phyloP scores from a whole-genome alignment of 306 rosid species.

The Corylus heterophylla region DNA sequence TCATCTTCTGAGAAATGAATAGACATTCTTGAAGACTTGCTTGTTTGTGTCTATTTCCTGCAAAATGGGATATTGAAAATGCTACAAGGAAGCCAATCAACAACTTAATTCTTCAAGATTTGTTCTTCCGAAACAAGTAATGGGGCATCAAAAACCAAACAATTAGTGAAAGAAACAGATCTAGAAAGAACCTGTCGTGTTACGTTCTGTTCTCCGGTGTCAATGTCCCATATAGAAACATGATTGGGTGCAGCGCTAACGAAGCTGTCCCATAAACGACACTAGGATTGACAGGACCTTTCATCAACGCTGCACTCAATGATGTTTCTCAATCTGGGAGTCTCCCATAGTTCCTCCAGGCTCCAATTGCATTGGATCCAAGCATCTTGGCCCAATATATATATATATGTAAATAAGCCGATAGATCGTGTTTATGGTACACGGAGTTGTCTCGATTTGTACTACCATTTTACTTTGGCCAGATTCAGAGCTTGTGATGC shows the following conservation, averaged over 20 bases:
- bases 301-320: constrained; percentile 99
- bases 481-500: not conserved
- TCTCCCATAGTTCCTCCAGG: not conserved
- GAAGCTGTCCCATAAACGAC: constrained; percentile 4
- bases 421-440: not conserved
- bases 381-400: not conserved
- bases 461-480: not conserved
- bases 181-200: constrained; percentile 1
- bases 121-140: not conserved
- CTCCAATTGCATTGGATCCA: not conserved
- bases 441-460: not conserved
- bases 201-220: not conserved
- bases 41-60: not conserved
- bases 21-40: not conserved
- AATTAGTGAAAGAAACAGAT: constrained; percentile 5
- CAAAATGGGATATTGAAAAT: not conserved
- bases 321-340: constrained; percentile 57
- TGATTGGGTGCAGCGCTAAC: constrained; percentile 64
- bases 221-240: constrained; percentile 42
- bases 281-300: not conserved
- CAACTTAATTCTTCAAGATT: not conserved
- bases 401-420: not conserved
- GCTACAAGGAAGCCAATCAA: not conserved
- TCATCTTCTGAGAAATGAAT: not conserved
- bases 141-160: not conserved